phyloP scores from a whole-genome alignment of 495 filamentous ascomycete genomes.

The Paragyromitra xinjiangensis region DNA sequence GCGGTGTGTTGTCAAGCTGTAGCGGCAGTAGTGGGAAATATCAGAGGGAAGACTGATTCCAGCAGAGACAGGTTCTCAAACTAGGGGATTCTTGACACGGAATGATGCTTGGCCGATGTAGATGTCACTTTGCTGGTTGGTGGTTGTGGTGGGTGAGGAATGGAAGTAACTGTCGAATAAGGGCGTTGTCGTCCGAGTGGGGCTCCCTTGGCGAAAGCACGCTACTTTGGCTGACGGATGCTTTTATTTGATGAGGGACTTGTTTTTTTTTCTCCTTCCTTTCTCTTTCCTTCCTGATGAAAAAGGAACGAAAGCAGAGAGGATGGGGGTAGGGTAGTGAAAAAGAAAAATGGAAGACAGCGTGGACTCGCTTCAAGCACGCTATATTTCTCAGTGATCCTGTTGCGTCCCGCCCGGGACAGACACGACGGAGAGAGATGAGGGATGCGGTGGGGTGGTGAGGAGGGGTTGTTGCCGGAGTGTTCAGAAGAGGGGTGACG shows the following conservation, averaged over 20 bases:
- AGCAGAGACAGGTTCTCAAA: slow-evolving; percentile 32
- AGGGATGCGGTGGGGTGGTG: slow-evolving; percentile 49
- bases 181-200: slow-evolving; percentile 46
- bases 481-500: slow-evolving; percentile 51
- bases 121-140: slow-evolving; percentile 48
- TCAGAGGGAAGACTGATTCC: slow-evolving; percentile 42
- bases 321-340: slow-evolving; percentile 34
- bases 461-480: slow-evolving; percentile 50
- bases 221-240: slow-evolving; percentile 49
- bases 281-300: slow-evolving; percentile 29
- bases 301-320: slow-evolving; percentile 46
- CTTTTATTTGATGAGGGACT: slow-evolving; percentile 52
- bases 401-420: slow-evolving; percentile 30
- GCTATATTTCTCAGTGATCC: slow-evolving; percentile 43
- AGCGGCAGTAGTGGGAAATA: slow-evolving; percentile 31
- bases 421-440: slow-evolving; percentile 48
- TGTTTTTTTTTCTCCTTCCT: slow-evolving; percentile 47
- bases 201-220: slow-evolving; percentile 51
- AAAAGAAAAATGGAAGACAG: slow-evolving; percentile 47
- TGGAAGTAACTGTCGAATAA: slow-evolving; percentile 50
- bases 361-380: slow-evolving; percentile 45
- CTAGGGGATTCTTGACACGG: slow-evolving; percentile 45
- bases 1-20: slow-evolving; percentile 33
- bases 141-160: slow-evolving; percentile 41
- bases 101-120: slow-evolving; percentile 43